Evolutionary conservation across 345 rosid genomes (phyloP).

Genomic region (Lagerstroemia speciosa): DNA sequence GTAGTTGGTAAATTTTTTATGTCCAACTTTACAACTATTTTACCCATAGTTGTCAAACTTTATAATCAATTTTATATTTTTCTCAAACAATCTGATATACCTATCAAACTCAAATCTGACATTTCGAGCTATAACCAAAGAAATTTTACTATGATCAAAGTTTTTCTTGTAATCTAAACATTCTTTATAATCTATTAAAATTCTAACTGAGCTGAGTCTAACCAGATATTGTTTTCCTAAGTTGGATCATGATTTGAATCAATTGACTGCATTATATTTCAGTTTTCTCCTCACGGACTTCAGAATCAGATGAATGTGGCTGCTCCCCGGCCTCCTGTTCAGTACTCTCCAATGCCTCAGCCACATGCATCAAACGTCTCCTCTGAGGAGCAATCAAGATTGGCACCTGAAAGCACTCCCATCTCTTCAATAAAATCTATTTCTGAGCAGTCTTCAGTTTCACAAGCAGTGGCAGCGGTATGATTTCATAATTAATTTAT

Average conservation of each 20-base stretch:
- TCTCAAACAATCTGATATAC: no score
- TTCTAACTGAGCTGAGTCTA: background rate
- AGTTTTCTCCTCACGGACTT: conserved; percentile 65
- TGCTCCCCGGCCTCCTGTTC: conserved; percentile 24
- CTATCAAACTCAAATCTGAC: no score
- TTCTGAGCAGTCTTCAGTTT: conserved; percentile 40
- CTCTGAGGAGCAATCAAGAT: conserved; percentile 38
- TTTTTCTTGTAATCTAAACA: no score
- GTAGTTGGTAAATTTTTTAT: no score
- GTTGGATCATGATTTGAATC: background rate
- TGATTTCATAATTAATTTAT: conserved; percentile 9
- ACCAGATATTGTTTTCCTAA: background rate
- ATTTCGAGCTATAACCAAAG: no score
- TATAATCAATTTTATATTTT: no score
- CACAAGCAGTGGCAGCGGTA: conserved; percentile 28
- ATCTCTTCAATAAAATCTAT: conserved; percentile 28
- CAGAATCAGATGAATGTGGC: conserved; percentile 34
- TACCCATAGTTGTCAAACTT: no score
- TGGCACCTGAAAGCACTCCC: conserved; percentile 28
- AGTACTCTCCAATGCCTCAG: conserved; percentile 45
- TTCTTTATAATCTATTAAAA: no score
- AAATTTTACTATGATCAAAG: no score
- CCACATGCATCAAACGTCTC: conserved; percentile 38
- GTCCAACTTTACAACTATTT: no score
- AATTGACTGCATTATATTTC: conserved; percentile 16